These are phyloP conservation scores for Trichoderma endophyticum DNA, from an alignment of 2,329 filamentous ascomycete species.

Conservation along the genomic window DNA sequence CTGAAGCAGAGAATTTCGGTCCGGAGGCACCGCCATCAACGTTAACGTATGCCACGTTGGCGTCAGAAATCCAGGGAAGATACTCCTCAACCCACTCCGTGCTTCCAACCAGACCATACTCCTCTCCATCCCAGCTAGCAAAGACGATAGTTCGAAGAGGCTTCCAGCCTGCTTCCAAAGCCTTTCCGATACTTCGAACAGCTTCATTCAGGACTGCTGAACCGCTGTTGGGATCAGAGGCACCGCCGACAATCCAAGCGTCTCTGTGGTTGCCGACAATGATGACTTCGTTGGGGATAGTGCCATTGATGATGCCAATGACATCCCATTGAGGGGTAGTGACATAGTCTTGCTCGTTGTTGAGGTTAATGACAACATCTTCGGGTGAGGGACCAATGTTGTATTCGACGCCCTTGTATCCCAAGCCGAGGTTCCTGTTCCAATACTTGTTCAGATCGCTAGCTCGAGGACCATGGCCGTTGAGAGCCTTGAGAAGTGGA, in stretches of 20 bases:
- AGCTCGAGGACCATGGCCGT: conserved; percentile 79
- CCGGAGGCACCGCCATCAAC: conserved; percentile 73
- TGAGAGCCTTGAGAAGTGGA: conserved; percentile 83
- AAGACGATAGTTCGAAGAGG: conserved; percentile 86
- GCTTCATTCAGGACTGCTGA: conserved; percentile 78
- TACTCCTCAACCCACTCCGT: conserved; percentile 95
- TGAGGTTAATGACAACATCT: conserved; percentile 65
- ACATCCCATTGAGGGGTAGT: conserved; percentile 87
- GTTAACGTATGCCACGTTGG: conserved; percentile 80
- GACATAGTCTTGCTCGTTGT: conserved; percentile 77
- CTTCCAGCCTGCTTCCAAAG: conserved; percentile 56
- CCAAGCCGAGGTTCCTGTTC: conserved; percentile 66
- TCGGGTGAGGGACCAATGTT: conserved; percentile 80
- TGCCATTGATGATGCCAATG: conserved; percentile 88
- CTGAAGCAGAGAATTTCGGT: conserved; percentile 59
- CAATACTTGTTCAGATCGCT: conserved; percentile 70
- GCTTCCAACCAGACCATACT: conserved; percentile 81
- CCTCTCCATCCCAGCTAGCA: conserved; percentile 77
- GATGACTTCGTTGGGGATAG: conserved; percentile 78
- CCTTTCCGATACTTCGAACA: conserved; percentile 69
- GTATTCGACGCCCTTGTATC: conserved; percentile 79
- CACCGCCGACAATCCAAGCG: conserved; percentile 84
- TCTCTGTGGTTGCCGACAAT: conserved; percentile 91
- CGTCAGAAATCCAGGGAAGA: conserved; percentile 70
- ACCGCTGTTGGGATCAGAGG: conserved; percentile 78